These are phyloP conservation scores for Backusella morwellensis DNA, from an alignment of 192 early-diverging fungal species.

Conservation along the genomic window DNA sequence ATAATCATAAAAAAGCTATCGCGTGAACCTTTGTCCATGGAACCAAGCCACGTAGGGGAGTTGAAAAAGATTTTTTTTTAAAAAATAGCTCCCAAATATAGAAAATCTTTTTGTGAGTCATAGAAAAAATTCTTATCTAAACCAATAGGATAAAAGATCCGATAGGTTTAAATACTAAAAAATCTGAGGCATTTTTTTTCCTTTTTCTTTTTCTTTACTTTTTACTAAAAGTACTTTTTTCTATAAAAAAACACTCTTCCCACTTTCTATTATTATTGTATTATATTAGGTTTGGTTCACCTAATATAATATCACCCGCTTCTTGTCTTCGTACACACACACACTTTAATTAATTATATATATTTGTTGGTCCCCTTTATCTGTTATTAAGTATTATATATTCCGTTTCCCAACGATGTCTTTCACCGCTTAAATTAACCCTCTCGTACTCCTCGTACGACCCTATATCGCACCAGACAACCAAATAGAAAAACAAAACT, in stretches of 20 bases:
- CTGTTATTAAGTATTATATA: not conserved
- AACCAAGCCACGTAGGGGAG: not conserved
- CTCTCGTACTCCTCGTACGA: constrained; percentile 8
- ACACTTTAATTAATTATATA: not conserved
- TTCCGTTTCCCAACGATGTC: constrained; percentile 15
- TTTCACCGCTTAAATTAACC: constrained; percentile 21
- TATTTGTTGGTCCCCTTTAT: constrained; percentile 10
- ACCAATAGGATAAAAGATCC: not conserved
- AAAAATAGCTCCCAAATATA: not conserved
- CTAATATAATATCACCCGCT: constrained; percentile 1
- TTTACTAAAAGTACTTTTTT: not conserved
- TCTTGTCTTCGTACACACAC: not conserved
- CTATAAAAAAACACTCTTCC: not conserved
- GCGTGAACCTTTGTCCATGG: not conserved
- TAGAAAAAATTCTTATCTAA: constrained; percentile 7
- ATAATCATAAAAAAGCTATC: not conserved
- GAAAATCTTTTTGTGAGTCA: constrained; percentile 6
- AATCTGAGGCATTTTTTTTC: not conserved
- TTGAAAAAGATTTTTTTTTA: not conserved
- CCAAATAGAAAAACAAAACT: not conserved
- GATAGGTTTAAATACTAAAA: not conserved
- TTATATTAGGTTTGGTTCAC: constrained; percentile 3
- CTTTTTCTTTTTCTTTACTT: not conserved
- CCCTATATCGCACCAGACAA: constrained; percentile 14
- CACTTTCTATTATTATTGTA: not conserved